Evolutionary conservation across 495 filamentous ascomycete species (phyloP).

Genomic region (Daldinia loculata): DNA sequence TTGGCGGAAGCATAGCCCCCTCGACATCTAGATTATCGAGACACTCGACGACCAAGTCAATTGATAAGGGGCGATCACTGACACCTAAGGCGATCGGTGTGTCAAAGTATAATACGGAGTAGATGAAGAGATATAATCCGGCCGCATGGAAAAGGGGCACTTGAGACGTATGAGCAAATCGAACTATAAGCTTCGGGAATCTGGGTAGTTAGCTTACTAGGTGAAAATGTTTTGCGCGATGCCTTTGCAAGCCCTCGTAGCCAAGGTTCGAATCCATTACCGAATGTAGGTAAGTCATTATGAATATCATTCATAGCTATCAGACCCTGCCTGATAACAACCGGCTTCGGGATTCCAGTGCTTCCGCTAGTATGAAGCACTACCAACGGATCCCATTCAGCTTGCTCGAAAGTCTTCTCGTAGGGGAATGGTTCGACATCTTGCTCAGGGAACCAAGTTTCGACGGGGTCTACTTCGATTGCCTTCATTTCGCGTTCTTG

Average conservation of each 20-base stretch:
- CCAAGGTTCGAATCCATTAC: conserved; percentile 39
- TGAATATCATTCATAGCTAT: conserved; percentile 54
- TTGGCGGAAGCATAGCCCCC: conserved; percentile 49
- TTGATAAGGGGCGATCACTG: conserved; percentile 50
- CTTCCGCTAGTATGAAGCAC: conserved; percentile 70
- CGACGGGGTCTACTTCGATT: conserved; percentile 32
- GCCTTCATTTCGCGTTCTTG: conserved; percentile 46
- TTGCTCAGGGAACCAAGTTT: conserved; percentile 38
- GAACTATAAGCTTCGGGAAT: not conserved
- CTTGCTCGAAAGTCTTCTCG: conserved; percentile 56
- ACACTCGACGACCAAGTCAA: conserved; percentile 46
- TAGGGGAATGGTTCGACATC: conserved; percentile 51
- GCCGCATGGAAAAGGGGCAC: conserved; percentile 51
- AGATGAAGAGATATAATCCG: conserved; percentile 47
- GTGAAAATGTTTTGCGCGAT: conserved; percentile 5
- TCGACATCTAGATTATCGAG: conserved; percentile 48
- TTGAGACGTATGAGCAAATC: conserved; percentile 32
- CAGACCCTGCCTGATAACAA: conserved; percentile 59
- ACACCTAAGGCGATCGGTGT: conserved; percentile 46
- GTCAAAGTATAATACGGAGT: conserved; percentile 46
- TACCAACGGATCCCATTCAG: conserved; percentile 55
- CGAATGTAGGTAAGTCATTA: conserved; percentile 27
- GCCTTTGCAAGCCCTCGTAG: conserved; percentile 30
- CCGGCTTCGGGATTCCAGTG: conserved; percentile 65
- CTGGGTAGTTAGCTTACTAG: conserved; percentile 32